A percentile compares a stretch with the other conserved stretches of the same genome.
phyloP scores from a whole-genome alignment of 1,284 basidiomycete species.

The Naganishia sp. region DNA sequence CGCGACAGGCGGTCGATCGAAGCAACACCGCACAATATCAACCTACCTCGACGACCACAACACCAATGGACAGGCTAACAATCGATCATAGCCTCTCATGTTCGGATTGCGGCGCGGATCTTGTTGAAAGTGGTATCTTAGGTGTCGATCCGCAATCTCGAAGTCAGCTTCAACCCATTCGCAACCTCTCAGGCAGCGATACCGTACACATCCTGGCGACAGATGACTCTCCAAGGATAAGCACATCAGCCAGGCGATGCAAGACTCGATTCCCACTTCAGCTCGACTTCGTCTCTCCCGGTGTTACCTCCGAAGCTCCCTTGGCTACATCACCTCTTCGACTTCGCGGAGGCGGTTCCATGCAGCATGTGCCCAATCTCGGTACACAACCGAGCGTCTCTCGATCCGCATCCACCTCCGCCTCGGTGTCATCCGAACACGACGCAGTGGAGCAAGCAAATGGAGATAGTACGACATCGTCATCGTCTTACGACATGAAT shows the following conservation, averaged over 20 bases:
- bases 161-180: too few species aligned
- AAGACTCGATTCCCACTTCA: not conserved
- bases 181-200: not conserved
- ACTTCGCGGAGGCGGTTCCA: slow-evolving; percentile 9
- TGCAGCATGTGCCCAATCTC: not conserved
- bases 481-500: slow-evolving; percentile 5
- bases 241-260: not conserved
- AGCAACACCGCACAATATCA: too few species aligned
- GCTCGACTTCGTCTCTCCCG: too few species aligned
- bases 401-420: slow-evolving; percentile 3
- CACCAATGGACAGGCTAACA: too few species aligned
- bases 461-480: slow-evolving; percentile 13
- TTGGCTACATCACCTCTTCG: not conserved
- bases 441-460: not conserved
- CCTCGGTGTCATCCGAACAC: not conserved
- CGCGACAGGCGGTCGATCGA: too few species aligned
- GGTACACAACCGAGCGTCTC: not conserved
- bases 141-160: too few species aligned
- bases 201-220: not conserved
- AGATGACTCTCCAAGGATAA: not conserved
- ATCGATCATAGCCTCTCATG: too few species aligned
- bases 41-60: too few species aligned
- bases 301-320: not conserved
- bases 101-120: too few species aligned
- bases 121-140: too few species aligned